Evolutionary conservation across 768 basidiomycete species (phyloP).

Genomic region (Auriculariales sp.): DNA sequence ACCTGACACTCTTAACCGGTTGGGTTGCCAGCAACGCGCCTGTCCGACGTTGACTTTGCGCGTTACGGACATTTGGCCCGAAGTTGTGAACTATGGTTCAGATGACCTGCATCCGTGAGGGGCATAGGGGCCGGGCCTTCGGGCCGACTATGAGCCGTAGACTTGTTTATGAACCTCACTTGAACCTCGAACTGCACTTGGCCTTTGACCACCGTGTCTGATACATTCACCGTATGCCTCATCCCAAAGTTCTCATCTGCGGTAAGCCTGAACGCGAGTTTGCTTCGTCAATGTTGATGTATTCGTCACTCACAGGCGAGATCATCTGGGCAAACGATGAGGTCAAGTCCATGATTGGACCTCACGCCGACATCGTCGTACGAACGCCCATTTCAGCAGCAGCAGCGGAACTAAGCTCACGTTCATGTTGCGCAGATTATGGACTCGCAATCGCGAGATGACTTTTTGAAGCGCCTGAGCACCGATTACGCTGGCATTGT

Average conservation of each 20-base stretch:
- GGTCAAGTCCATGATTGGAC: conserved; percentile 43
- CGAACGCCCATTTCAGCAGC: conserved; percentile 16
- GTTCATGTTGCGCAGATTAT: conserved; percentile 22
- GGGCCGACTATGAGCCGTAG: no score
- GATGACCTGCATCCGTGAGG: no score
- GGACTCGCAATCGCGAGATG: conserved; percentile 46
- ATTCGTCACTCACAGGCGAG: conserved; percentile 26
- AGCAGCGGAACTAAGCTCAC: not conserved
- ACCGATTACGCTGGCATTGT: conserved; percentile 54
- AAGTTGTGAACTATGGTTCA: no score
- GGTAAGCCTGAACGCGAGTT: conserved; percentile 10
- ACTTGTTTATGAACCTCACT: no score
- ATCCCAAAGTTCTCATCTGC: conserved; percentile 19
- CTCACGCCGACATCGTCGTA: conserved; percentile 65
- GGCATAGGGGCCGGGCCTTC: no score
- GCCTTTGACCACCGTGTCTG: no score
- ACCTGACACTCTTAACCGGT: no score
- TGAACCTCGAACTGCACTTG: no score
- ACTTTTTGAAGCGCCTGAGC: conserved; percentile 51
- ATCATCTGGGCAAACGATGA: conserved; percentile 77
- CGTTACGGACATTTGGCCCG: no score
- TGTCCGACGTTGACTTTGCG: no score
- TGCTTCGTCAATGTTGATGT: not conserved
- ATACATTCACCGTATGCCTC: conserved; percentile 11
- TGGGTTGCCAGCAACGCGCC: no score